Evolutionary conservation across 2,329 filamentous ascomycete species (phyloP), one percentile per base, ranked within the genome.

Genomic region (Leptographium lundbergii): DNA sequence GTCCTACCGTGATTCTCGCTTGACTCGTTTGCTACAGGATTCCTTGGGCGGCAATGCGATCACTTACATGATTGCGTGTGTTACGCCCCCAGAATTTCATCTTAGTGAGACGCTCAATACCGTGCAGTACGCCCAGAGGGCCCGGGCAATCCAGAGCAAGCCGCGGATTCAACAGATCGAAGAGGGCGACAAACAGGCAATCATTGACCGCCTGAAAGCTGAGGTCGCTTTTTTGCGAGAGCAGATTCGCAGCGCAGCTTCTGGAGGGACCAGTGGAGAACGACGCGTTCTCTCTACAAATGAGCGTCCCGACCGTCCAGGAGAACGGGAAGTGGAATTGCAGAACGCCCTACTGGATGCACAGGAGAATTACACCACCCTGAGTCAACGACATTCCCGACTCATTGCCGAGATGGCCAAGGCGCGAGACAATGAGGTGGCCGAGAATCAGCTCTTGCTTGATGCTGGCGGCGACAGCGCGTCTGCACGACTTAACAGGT

Each of bases 21-120:
- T 99, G 66, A 99, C 94, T 13, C 87, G 94, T 61, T 79, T 99
- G 27, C 81, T 99, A 22, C 94, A 99, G 76, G 94, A 99, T 72
- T 99, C 94, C 0, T 79, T 99, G 6, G 94, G 94, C 60, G 94
- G 94, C 5, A 97, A 95, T 69, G 94, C 94, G 42, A 95, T 96
- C 69, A 99, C 94, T 0, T 99, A 97, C 74, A 97, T 99, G 94
- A 94, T 99, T 74, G 94, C 94, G 10, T 99, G 94, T 73, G 91
- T 99, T 34, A 99, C 92, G 1, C 92, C 91, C 0, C 90, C 92
- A 17, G 91, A 96, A 70, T 99, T 99, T 69, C 94, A 99, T 70
- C 77, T 99, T 52, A 97, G 91, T 74, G 94, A 99, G 74, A 97
- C 95, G 0, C 77, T 99, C 60, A 99, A 99, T 71, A 99, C 94